Conservation (phyloP, 2,329 filamentous ascomycete genomes). For the Trichoderma arundinaceum region DNA sequence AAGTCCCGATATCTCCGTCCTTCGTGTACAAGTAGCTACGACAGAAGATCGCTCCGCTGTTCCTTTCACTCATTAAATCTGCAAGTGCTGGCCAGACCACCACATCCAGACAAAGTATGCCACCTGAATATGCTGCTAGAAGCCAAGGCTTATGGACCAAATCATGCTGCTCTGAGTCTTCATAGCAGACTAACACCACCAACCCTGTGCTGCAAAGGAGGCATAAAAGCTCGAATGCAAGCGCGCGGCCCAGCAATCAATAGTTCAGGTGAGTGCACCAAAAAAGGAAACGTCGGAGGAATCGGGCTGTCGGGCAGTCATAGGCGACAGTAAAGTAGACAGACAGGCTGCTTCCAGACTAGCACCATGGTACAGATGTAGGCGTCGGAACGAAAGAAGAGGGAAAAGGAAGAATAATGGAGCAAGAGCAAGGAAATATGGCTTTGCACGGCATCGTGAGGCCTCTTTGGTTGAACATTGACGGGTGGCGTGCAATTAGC, state of each 20-base stretch:
- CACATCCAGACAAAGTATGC: background rate
- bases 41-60: background rate
- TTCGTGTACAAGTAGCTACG: background rate
- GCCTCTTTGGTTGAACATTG: background rate
- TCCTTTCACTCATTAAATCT: background rate
- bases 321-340: background rate
- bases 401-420: too few species aligned
- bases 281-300: conserved; percentile 1
- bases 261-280: conserved; percentile 24
- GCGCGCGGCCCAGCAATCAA: conserved; percentile 16
- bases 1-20: too few species aligned
- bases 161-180: background rate
- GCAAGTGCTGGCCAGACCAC: background rate
- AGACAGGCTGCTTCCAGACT: background rate
- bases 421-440: background rate
- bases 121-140: background rate
- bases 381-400: background rate
- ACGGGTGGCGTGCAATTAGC: background rate
- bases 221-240: conserved; percentile 6
- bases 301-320: background rate
- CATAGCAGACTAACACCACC: background rate
- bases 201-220: conserved; percentile 23
- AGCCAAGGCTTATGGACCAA: background rate
- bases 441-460: background rate
- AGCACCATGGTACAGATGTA: background rate